Evolutionary conservation across 2,329 filamentous ascomycete species (phyloP), one percentile per base, ranked within the genome.

Genomic region (Paramyrothecium sp.): DNA sequence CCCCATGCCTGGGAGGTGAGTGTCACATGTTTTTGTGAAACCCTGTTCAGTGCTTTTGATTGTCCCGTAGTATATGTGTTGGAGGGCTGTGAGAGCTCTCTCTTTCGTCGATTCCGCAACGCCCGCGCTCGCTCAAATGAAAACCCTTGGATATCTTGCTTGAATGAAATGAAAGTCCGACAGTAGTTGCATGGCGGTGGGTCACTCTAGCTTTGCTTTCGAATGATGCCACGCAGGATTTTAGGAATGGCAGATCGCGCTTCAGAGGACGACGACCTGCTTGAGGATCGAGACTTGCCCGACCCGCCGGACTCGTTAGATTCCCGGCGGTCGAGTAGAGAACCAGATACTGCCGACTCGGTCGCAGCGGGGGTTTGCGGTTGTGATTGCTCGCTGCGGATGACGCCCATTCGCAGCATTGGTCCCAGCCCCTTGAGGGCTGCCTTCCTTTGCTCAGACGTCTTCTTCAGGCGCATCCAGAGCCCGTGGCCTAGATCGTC

Each of bases 401-500:
- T 30, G 51, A 38, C 20, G 51, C 51, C 51, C 51, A 53, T 53
- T 30, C 51, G 12, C 33, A 53, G 33, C 51, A 53, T 53, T 13
- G 51, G 51, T 7, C 51, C 51, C 30, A 53, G 30, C 19, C 51
- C 51, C 33, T 53, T 53, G 30, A 53, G 51, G 44, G 49, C 60
- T 41, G 57, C 30, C 33, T 47, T 58, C 38, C 55, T 56, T 56
- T 66, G 59, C 34, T 62, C 60, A 13, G 56, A 54, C 16, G 60
- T 50, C 8, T 55, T 61, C 46, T 58, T 57, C 21, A 69, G 62
- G 20, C 58, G 59, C 61, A 67, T 62, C 72, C 72, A 75, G 38
- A 75, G 65, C 34, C 67, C 65, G 54, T 67, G 70, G 38, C 72
- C 72, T 30, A 75, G 65, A 44, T 73, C 68, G 55, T 75, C 72